A percentile compares a stretch with the other conserved stretches of the same genome.
Conservation (phyloP, 1,284 basidiomycete species). For the Cryptococcus sp. region DNA sequence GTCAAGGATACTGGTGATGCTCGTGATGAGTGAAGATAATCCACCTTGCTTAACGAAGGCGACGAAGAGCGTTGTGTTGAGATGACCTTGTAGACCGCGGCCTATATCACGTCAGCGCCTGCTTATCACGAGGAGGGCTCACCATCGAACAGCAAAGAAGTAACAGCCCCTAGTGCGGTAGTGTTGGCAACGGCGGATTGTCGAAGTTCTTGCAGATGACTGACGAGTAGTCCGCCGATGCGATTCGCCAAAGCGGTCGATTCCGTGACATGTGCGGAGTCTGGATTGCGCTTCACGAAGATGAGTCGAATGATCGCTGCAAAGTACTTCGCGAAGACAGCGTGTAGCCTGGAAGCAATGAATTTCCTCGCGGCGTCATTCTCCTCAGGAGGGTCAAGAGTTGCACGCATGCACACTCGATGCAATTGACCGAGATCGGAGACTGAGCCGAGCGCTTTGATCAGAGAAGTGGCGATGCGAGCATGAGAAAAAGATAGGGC, state of each 20-base stretch:
- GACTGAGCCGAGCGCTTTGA: constrained; percentile 74
- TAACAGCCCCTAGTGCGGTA: constrained; percentile 73
- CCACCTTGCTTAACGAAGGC: constrained; percentile 75
- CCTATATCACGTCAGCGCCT: constrained; percentile 57
- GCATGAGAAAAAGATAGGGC: constrained; percentile 83
- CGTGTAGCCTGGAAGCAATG: constrained; percentile 76
- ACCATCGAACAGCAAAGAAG: constrained; percentile 82
- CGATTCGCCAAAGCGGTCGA: constrained; percentile 68
- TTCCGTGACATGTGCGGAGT: constrained; percentile 75
- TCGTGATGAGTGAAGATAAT: constrained; percentile 66
- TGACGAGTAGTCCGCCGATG: constrained; percentile 71
- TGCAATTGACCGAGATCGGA: constrained; percentile 77
- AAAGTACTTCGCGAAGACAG: constrained; percentile 79
- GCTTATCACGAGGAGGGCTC: constrained; percentile 31
- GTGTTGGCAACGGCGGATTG: constrained; percentile 49
- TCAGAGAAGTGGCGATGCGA: constrained; percentile 70
- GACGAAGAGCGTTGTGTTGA: constrained; percentile 79
- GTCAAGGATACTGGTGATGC: constrained; percentile 60
- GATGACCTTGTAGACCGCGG: constrained; percentile 67
- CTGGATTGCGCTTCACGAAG: constrained; percentile 71
- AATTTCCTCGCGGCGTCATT: constrained; percentile 65
- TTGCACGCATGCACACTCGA: constrained; percentile 57
- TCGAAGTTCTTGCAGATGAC: constrained; percentile 59
- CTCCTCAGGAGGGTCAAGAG: constrained; percentile 56
- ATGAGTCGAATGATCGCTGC: constrained; percentile 87